Conservation (phyloP, 1,139 yeast species). For the Schwanniomyces etchellsii region DNA sequence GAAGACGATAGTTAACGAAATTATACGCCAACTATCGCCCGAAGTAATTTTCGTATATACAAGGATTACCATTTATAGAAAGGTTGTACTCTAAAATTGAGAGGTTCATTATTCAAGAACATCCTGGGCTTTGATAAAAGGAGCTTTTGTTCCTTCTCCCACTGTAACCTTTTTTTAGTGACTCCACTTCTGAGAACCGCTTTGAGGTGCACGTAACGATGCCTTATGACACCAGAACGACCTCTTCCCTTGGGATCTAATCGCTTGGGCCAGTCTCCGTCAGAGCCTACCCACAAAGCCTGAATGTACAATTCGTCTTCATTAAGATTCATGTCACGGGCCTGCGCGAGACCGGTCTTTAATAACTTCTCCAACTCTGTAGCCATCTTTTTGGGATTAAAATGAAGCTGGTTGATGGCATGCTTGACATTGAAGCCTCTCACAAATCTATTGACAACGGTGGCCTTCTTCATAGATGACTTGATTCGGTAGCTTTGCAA, state of each 20-base stretch:
- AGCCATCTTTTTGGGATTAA: slow-evolving; percentile 74
- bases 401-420: slow-evolving; percentile 92
- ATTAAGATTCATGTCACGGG: slow-evolving; percentile 52
- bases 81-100: slow-evolving; percentile 39
- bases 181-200: slow-evolving; percentile 65
- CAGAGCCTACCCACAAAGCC: slow-evolving; percentile 90
- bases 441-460: slow-evolving; percentile 71
- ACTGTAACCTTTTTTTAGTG: slow-evolving; percentile 54
- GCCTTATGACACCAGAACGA: slow-evolving; percentile 72
- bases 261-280: slow-evolving; percentile 68
- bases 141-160: slow-evolving; percentile 48
- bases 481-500: slow-evolving; percentile 75
- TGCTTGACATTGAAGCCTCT: slow-evolving; percentile 63
- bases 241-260: slow-evolving; percentile 91
- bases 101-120: slow-evolving; percentile 40
- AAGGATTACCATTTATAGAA: slow-evolving; percentile 37
- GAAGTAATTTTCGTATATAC: too few relatives aligned
- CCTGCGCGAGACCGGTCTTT: slow-evolving; percentile 67
- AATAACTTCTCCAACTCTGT: slow-evolving; percentile 75
- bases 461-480: slow-evolving; percentile 84
- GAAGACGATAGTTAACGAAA: too few relatives aligned
- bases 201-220: slow-evolving; percentile 75
- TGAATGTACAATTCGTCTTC: slow-evolving; percentile 64
- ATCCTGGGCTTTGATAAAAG: slow-evolving; percentile 40
- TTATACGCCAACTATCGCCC: too few relatives aligned